phyloP scores from a whole-genome alignment of 2,329 filamentous ascomycete genomes.

The Fusarium acutatum region DNA sequence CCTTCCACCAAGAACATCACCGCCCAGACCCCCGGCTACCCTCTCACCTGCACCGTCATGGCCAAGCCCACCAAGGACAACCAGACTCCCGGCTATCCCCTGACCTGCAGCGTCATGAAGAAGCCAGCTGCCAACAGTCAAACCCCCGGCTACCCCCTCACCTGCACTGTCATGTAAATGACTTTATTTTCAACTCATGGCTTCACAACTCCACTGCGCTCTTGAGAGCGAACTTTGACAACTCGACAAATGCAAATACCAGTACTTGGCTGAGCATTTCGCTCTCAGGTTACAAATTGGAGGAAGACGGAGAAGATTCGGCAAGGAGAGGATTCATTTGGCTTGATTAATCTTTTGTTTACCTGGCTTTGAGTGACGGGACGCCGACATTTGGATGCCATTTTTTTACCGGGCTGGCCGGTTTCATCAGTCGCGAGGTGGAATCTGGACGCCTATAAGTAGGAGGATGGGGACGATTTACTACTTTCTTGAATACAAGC shows the following conservation, averaged over 20 bases:
- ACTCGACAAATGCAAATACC: neutral
- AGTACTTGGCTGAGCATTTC: neutral
- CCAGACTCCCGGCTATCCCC: constrained; percentile 38
- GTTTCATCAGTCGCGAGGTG: constrained; percentile 10
- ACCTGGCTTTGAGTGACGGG: constrained; percentile 31
- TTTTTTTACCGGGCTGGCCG: constrained; percentile 14
- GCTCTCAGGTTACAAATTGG: constrained; percentile 2
- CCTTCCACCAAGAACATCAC: constrained; percentile 43
- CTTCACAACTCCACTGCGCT: neutral
- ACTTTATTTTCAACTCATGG: neutral
- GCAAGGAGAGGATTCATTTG: constrained; percentile 21
- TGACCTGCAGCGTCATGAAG: constrained; percentile 43
- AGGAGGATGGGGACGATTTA: constrained; percentile 1
- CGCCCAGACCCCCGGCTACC: constrained; percentile 39
- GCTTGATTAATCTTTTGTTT: constrained; percentile 21
- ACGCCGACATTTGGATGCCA: constrained; percentile 33
- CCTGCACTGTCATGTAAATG: constrained; percentile 49
- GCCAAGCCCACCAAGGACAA: constrained; percentile 37
- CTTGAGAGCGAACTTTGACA: constrained; percentile 3
- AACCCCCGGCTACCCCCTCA: constrained; percentile 38
- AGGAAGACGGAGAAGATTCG: constrained; percentile 16
- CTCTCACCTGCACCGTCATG: constrained; percentile 44
- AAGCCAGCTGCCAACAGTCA: constrained; percentile 37
- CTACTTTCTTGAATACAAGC: constrained; percentile 37
- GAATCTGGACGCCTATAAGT: neutral